A percentile compares a stretch with the other conserved stretches of the same genome.
These are phyloP conservation scores for Adansonia grandidieri DNA, from an alignment of 441 rosid genomes.

Conservation along the genomic window DNA sequence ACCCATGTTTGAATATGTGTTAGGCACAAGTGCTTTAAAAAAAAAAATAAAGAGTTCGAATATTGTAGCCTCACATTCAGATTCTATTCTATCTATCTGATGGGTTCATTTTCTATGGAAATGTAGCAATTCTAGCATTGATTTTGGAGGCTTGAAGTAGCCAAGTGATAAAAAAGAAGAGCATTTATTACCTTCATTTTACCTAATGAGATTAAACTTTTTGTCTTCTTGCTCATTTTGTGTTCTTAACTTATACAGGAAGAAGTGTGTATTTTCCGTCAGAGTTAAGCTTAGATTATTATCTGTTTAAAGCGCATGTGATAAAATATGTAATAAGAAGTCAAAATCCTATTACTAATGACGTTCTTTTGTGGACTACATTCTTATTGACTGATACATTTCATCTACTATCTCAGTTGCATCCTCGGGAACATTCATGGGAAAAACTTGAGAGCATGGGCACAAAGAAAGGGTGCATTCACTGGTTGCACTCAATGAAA, in stretches of 20 bases:
- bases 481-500: slow-evolving; percentile 36
- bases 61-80: neutral
- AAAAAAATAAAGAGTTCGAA: too few relatives aligned
- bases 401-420: slow-evolving; percentile 35
- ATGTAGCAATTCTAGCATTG: neutral
- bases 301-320: neutral
- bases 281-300: neutral
- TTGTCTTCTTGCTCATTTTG: neutral
- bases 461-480: slow-evolving; percentile 40
- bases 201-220: neutral
- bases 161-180: neutral
- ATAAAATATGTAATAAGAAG: neutral
- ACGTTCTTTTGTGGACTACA: neutral
- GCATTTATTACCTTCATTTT: neutral
- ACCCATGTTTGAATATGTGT: too few relatives aligned
- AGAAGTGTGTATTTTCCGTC: neutral
- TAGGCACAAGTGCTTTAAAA: neutral
- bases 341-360: neutral
- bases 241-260: neutral
- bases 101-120: neutral
- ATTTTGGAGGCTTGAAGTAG: neutral
- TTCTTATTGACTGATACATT: neutral
- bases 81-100: neutral
- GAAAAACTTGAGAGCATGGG: slow-evolving; percentile 33
- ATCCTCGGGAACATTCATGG: slow-evolving; percentile 47